Evolutionary conservation across 129 eudicot genomes (phyloP).

Genomic region (Flaveria sonorensis): DNA sequence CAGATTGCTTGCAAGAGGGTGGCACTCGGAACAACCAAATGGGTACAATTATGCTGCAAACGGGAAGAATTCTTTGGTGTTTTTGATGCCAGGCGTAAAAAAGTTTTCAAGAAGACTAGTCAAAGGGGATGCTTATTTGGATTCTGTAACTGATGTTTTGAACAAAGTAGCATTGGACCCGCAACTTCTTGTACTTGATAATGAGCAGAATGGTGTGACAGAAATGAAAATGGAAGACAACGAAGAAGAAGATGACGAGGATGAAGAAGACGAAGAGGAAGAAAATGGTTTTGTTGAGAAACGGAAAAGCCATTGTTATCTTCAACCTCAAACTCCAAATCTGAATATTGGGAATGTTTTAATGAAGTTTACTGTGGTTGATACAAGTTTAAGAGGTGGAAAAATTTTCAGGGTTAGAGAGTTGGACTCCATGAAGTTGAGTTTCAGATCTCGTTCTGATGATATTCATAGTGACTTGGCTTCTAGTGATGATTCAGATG

Average conservation of each 20-base stretch:
- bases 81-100: conserved; percentile 55
- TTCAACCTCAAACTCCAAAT: conserved; percentile 62
- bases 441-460: conserved; percentile 27
- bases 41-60: conserved; percentile 44
- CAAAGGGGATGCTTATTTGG: conserved; percentile 62
- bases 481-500: conserved; percentile 45
- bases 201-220: conserved; percentile 31
- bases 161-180: conserved; percentile 60
- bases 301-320: conserved; percentile 45
- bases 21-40: conserved; percentile 72
- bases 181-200: conserved; percentile 50
- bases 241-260: conserved; percentile 22
- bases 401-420: conserved; percentile 36
- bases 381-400: conserved; percentile 58
- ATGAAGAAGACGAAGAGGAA: conserved; percentile 29
- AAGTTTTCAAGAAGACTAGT: conserved; percentile 57
- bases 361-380: conserved; percentile 56
- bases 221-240: conserved; percentile 22
- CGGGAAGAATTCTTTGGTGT: conserved; percentile 47
- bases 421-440: conserved; percentile 34
- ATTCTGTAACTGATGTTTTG: conserved; percentile 64
- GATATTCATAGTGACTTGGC: conserved; percentile 39
- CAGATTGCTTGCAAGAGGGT: conserved; percentile 74
- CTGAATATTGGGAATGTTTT: conserved; percentile 30
- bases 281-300: conserved; percentile 38